Percentiles rank a stretch among this genome's conserved stretches.
These are phyloP conservation scores for Thalassiosira mediterranea DNA, from an alignment of 352 stramenopile species.

Conservation along the genomic window DNA sequence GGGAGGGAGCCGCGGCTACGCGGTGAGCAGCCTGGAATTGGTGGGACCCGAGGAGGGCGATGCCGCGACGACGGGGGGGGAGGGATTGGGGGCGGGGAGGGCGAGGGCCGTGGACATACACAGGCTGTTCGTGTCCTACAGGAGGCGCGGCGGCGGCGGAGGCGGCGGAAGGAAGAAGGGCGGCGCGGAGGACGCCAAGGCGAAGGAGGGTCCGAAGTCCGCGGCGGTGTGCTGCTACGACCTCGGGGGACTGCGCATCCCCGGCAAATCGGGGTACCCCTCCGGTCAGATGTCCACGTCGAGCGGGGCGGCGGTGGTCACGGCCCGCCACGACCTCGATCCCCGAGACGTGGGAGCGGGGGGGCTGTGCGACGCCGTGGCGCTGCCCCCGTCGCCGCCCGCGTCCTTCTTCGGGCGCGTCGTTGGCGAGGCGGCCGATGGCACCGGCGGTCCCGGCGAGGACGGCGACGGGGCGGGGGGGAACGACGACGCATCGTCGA, in stretches of 20 bases:
- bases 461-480: neutral
- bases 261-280: constrained; percentile 19
- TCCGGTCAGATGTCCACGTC: constrained; percentile 32
- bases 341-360: constrained; percentile 55
- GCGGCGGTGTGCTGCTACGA: constrained; percentile 78
- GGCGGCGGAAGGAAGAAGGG: neutral
- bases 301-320: constrained; percentile 41
- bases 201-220: constrained; percentile 30
- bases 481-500: neutral
- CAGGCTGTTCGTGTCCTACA: constrained; percentile 71
- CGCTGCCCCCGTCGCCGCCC: constrained; percentile 16
- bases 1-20: constrained; percentile 6
- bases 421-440: neutral
- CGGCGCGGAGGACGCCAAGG: neutral
- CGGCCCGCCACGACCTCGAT: constrained; percentile 77
- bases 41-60: constrained; percentile 7
- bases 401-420: constrained; percentile 8
- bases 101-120: constrained; percentile 14
- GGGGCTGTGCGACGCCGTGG: constrained; percentile 62
- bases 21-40: constrained; percentile 39
- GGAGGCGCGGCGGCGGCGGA: constrained; percentile 14
- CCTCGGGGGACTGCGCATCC: constrained; percentile 58
- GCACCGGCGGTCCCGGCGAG: neutral
- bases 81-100: neutral
- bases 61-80: neutral